phyloP scores from a whole-genome alignment of 306 rosid genomes.

The Vachellia collinsii region DNA sequence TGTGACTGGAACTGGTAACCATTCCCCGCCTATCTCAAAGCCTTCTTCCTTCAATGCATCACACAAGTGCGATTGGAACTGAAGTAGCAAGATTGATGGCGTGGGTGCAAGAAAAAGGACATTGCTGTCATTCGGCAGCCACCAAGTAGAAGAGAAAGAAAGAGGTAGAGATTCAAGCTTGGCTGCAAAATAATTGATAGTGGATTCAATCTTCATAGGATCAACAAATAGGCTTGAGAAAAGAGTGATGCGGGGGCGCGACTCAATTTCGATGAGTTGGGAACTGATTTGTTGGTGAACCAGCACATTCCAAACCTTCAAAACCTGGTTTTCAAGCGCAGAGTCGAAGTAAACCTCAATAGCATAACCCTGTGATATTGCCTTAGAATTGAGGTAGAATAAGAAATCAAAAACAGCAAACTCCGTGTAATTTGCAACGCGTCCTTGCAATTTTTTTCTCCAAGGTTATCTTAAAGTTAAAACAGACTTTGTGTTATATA shows the following conservation, averaged over 20 bases:
- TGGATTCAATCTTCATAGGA: slow-evolving; percentile 59
- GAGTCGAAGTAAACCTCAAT: slow-evolving; percentile 94
- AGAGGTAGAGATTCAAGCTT: slow-evolving; percentile 69
- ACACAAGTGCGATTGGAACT: slow-evolving; percentile 71
- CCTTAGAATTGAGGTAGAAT: slow-evolving; percentile 21
- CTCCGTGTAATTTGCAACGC: slow-evolving; percentile 26
- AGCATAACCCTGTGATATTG: slow-evolving; percentile 81
- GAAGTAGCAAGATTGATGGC: slow-evolving; percentile 74
- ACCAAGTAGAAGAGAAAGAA: slow-evolving; percentile 67
- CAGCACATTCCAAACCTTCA: slow-evolving; percentile 92
- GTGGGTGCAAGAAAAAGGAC: slow-evolving; percentile 78
- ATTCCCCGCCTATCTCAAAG: slow-evolving; percentile 57
- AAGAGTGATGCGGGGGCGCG: slow-evolving; percentile 96
- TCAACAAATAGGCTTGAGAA: slow-evolving; percentile 66
- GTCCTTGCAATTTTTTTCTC: too few relatives aligned
- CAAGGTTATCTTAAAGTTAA: neutral
- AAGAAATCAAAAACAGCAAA: slow-evolving; percentile 12
- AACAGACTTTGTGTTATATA: too few relatives aligned
- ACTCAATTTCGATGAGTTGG: slow-evolving; percentile 78
- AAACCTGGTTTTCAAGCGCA: slow-evolving; percentile 87
- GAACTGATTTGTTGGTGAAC: slow-evolving; percentile 91
- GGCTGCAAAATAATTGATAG: slow-evolving; percentile 55
- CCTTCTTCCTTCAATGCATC: slow-evolving; percentile 79
- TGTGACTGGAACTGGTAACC: too few relatives aligned
- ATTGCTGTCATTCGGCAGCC: slow-evolving; percentile 63